Base-by-base conservation (phyloP, 768 basidiomycete species). In the Tricholoma hemisulphureum region DNA sequence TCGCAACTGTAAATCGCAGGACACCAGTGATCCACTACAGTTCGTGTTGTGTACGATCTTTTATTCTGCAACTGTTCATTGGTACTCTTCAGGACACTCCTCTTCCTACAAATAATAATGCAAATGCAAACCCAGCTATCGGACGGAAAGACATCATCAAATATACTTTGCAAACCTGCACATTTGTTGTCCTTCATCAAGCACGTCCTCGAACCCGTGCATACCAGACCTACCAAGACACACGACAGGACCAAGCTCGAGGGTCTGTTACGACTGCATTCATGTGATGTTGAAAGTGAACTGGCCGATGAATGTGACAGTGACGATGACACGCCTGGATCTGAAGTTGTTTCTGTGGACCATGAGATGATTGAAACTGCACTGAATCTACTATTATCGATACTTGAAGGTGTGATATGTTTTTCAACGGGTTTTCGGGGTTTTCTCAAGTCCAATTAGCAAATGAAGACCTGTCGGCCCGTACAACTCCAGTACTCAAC, bases 111-210 rank as follows among this genome's bases (percentile, higher is more conserved):
- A 66, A 76, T 96, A 32, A 84, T 93, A 31, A 77, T 94, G 59
- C 85, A 89, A 63, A 88, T 97, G 78, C 91, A 95, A 68, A 77
- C 83, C 1, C 80, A 85, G 52, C 73, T 93, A 4, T 80, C 86
- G 0, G 75, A 79, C 39, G 79, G 81, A 20, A 77, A 80, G 16
- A 72, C 78, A 14, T 77, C 83, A 0, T 78, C 81, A 3, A 85
- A 80, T 58, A 82, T 95, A 28, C 67, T 84, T 16, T 72, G 70
- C 37, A 82, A 88, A 58, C 89, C 91, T 0, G 80, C 80, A 9
- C 85, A 95, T 56, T 80, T 95, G 9, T 69, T 98, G n/a, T 77
- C 81, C 2, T 97, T 97, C 67, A 79, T 98, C 23, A 88, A 88
- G 55, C 85, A 92, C 58, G 88, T 89, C 1, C 73, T 97, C 4